These are phyloP conservation scores for Picochlorum sp. DNA, from an alignment of 139 green algal genomes.

Conservation along the genomic window DNA sequence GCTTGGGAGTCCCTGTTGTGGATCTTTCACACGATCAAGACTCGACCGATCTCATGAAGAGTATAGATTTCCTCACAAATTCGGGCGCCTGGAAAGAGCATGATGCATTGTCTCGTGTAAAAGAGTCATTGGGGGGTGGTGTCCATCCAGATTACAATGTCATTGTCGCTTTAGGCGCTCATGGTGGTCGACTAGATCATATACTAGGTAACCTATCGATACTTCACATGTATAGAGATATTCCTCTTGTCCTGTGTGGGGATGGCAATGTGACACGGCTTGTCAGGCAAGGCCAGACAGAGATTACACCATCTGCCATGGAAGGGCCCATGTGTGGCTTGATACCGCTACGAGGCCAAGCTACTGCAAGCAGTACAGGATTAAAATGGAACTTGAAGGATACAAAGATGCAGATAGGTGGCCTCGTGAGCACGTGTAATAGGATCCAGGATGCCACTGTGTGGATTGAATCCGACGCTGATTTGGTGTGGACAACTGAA, in stretches of 20 bases:
- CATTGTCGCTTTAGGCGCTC: slow-evolving; percentile 45
- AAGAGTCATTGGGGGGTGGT: background rate
- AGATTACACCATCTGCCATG: slow-evolving; percentile 37
- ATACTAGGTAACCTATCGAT: slow-evolving; percentile 73
- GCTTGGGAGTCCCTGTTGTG: slow-evolving; percentile 29
- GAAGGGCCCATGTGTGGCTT: slow-evolving; percentile 84
- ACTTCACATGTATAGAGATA: slow-evolving; percentile 58
- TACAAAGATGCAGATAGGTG: slow-evolving; percentile 47
- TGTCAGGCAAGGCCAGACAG: slow-evolving; percentile 41
- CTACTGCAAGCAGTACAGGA: slow-evolving; percentile 40
- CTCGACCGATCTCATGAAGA: slow-evolving; percentile 84
- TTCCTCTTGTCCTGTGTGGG: slow-evolving; percentile 68
- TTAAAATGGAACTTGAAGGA: slow-evolving; percentile 77
- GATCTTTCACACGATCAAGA: slow-evolving; percentile 79
- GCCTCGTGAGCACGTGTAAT: slow-evolving; percentile 74
- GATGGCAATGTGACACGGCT: slow-evolving; percentile 78
- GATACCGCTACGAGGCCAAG: slow-evolving; percentile 57
- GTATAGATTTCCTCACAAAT: slow-evolving; percentile 23
- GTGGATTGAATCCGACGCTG: slow-evolving; percentile 40
- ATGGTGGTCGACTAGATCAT: slow-evolving; percentile 91
- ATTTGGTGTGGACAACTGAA: slow-evolving; percentile 68
- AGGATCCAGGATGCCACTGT: slow-evolving; percentile 46
- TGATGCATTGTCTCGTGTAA: background rate
- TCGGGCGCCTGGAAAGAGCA: slow-evolving; percentile 1
- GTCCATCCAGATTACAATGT: background rate